phyloP scores from a whole-genome alignment of 1,139 yeast genomes.

The Kodamaea arcana region DNA sequence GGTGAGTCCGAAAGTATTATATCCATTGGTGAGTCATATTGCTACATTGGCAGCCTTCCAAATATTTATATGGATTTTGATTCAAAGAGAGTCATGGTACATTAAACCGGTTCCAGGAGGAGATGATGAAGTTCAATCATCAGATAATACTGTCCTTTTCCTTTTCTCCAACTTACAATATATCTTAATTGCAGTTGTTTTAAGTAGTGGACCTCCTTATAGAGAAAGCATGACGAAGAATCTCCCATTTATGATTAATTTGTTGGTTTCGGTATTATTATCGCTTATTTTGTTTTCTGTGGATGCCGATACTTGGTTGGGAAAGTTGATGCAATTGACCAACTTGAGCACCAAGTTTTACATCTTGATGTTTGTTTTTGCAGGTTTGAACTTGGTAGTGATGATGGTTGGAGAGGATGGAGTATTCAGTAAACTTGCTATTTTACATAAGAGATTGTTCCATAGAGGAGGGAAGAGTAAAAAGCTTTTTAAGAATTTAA shows the following conservation, averaged over 20 bases:
- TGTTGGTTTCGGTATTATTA: conserved; percentile 43
- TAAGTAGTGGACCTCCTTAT: conserved; percentile 95
- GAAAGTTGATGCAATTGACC: conserved; percentile 73
- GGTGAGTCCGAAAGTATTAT: conserved; percentile 80
- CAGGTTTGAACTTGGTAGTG: conserved; percentile 47
- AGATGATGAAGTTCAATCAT: conserved; percentile 77
- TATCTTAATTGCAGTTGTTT: conserved; percentile 72
- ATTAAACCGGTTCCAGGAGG: conserved; percentile 77
- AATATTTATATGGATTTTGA: conserved; percentile 57
- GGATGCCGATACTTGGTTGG: conserved; percentile 50
- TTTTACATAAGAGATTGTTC: conserved; percentile 25
- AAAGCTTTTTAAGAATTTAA: conserved; percentile 38
- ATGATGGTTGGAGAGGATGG: conserved; percentile 43
- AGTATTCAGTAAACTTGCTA: conserved; percentile 29
- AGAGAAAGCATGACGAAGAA: conserved; percentile 72
- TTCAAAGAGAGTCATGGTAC: conserved; percentile 69
- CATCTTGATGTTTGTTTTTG: conserved; percentile 41
- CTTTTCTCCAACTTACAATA: conserved; percentile 84
- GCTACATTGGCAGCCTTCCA: conserved; percentile 61
- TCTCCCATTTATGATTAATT: conserved; percentile 64
- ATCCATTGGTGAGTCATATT: conserved; percentile 78
- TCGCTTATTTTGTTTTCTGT: conserved; percentile 51
- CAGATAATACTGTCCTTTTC: conserved; percentile 86
- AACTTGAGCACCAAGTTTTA: conserved; percentile 52
- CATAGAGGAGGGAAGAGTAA: conserved; percentile 28